Evolutionary conservation across 306 rosid genomes (phyloP).

Genomic region (Gillenia trifoliata): DNA sequence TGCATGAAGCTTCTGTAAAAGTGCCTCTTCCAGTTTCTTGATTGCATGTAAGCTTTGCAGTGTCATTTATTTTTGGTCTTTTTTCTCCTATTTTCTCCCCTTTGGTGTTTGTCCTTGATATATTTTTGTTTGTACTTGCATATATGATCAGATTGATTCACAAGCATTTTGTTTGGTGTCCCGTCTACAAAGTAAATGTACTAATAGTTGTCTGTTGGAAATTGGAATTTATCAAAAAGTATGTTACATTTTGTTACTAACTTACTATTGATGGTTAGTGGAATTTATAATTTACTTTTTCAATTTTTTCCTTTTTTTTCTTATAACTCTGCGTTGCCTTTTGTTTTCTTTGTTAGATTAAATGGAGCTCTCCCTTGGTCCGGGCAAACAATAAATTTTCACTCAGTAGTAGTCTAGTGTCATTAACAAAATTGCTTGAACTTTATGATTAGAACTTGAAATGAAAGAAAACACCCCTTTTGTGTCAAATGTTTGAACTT

Average conservation of each 20-base stretch:
- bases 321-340: background rate
- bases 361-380: background rate
- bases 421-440: background rate
- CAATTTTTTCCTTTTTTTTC: background rate
- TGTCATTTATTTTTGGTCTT: background rate
- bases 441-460: background rate
- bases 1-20: conserved; percentile 5
- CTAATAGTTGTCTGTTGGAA: background rate
- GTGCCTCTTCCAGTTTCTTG: conserved; percentile 1
- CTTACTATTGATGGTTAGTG: background rate
- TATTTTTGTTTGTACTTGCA: background rate
- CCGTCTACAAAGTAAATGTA: background rate
- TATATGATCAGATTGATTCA: background rate
- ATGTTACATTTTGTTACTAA: too few species aligned
- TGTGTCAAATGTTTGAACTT: background rate
- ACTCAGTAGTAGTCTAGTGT: background rate
- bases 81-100: background rate
- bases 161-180: background rate
- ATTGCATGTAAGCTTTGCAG: background rate
- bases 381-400: background rate
- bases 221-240: background rate
- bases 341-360: background rate
- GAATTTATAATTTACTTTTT: background rate
- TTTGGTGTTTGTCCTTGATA: background rate
- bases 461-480: background rate